These are phyloP conservation scores for Didymella segeticola DNA, from an alignment of 2,329 filamentous ascomycete genomes.

Conservation along the genomic window DNA sequence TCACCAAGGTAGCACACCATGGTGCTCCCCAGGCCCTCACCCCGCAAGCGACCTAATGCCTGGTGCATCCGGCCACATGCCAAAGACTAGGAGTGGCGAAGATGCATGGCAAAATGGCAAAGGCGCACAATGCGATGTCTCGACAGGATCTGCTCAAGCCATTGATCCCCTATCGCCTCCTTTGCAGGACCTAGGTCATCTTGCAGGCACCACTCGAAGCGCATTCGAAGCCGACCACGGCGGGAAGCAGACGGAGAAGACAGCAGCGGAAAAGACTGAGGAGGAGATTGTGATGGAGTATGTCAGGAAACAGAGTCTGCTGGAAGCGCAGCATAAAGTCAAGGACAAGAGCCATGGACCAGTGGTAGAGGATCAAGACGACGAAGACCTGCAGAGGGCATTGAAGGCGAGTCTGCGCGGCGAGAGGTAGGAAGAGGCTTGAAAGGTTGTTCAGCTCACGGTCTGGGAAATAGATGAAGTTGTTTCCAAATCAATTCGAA, in stretches of 20 bases:
- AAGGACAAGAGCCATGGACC: background rate
- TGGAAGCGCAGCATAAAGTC: background rate
- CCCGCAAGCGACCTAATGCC: too few relatives aligned
- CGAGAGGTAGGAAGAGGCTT: too few relatives aligned
- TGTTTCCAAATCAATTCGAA: too few relatives aligned
- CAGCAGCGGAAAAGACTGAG: conserved; percentile 19
- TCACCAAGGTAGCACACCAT: too few relatives aligned
- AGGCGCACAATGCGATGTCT: conserved; percentile 27
- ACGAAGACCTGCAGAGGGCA: background rate
- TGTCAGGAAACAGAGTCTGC: conserved; percentile 11
- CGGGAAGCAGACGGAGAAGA: conserved; percentile 50
- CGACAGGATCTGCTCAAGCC: background rate
- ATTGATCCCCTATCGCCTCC: too few relatives aligned
- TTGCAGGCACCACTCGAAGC: conserved; percentile 15
- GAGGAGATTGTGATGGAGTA: conserved; percentile 9
- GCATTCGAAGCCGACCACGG: conserved; percentile 29
- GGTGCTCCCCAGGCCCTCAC: too few relatives aligned
- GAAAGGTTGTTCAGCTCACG: too few relatives aligned
- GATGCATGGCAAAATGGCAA: too few relatives aligned
- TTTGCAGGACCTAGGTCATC: conserved; percentile 25
- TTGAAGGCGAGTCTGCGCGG: background rate
- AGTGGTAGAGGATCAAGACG: background rate
- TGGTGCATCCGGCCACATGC: too few relatives aligned
- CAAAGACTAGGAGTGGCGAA: too few relatives aligned
- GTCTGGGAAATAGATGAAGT: too few relatives aligned